These are phyloP conservation scores for Lasiodiplodia sp. DNA, from an alignment of 2,329 filamentous ascomycete species.

Conservation along the genomic window DNA sequence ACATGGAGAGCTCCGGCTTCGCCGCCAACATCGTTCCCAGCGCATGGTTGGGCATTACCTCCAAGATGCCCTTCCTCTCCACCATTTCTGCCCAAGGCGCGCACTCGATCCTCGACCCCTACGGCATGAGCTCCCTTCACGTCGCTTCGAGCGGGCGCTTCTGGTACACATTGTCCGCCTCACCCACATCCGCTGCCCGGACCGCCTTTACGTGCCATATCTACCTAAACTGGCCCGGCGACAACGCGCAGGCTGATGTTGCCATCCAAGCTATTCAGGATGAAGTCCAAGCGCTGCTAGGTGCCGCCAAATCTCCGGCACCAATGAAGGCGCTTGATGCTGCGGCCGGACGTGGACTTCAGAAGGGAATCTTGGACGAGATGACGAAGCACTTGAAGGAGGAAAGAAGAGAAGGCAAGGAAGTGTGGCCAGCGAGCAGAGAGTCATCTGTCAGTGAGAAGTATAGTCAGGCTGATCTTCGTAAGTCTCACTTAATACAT, in stretches of 20 bases:
- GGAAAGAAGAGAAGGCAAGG: conserved; percentile 36
- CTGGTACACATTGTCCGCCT: conserved; percentile 32
- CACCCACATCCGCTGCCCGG: conserved; percentile 29
- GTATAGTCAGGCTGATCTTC: conserved; percentile 36
- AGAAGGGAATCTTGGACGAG: conserved; percentile 31
- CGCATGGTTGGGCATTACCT: neutral
- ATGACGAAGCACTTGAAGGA: conserved; percentile 38
- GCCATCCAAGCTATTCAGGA: conserved; percentile 30
- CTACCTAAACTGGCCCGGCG: conserved; percentile 26
- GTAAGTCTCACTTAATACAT: conserved; percentile 29
- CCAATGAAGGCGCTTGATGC: conserved; percentile 25
- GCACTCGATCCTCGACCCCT: conserved; percentile 5
- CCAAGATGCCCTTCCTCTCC: conserved; percentile 4
- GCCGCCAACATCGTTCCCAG: neutral
- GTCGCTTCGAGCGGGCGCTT: conserved; percentile 25
- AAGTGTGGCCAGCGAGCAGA: conserved; percentile 38
- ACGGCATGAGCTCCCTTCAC: conserved; percentile 29
- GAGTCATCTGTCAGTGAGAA: conserved; percentile 33
- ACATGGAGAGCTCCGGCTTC: conserved; percentile 7
- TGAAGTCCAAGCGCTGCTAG: conserved; percentile 27
- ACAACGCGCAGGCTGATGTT: conserved; percentile 2
- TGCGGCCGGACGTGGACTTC: conserved; percentile 14
- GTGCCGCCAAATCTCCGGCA: neutral
- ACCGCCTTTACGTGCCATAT: conserved; percentile 32
- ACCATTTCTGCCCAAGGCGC: conserved; percentile 1